phyloP scores from a whole-genome alignment of 2,329 filamentous ascomycete species.

The Drechslerella coelobrocha region DNA sequence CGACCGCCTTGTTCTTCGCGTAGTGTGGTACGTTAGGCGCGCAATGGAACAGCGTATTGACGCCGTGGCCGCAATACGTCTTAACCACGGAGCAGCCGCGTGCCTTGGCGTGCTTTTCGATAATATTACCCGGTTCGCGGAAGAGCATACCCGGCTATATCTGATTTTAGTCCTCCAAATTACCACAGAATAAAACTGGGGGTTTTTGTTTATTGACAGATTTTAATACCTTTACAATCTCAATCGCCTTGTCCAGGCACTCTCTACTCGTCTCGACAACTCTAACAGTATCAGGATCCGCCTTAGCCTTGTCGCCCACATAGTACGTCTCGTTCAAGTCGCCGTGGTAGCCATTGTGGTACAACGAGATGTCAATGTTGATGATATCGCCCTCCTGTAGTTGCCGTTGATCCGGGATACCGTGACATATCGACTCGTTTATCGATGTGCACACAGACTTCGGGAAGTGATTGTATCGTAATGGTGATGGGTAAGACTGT shows the following conservation, averaged over 20 bases:
- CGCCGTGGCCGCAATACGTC: constrained; percentile 94
- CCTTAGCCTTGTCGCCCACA: constrained; percentile 83
- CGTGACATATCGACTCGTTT: constrained; percentile 98
- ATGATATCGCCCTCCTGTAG: constrained; percentile 92
- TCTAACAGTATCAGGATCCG: constrained; percentile 83
- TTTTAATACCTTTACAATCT: constrained; percentile 71
- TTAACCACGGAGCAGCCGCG: constrained; percentile 87
- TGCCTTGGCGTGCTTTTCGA: constrained; percentile 91
- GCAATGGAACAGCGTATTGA: constrained; percentile 92
- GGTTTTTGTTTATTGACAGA: background rate
- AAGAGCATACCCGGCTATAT: constrained; percentile 79
- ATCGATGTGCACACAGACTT: constrained; percentile 97
- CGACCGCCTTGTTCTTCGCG: constrained; percentile 96
- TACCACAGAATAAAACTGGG: background rate
- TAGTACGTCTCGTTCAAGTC: constrained; percentile 99
- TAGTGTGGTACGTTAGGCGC: constrained; percentile 96
- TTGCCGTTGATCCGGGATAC: constrained; percentile 88
- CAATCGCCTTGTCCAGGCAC: constrained; percentile 88
- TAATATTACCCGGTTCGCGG: constrained; percentile 89
- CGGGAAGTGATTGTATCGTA: constrained; percentile 95
- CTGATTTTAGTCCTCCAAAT: background rate
- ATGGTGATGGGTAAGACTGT: constrained; percentile 89
- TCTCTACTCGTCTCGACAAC: constrained; percentile 90
- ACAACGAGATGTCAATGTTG: constrained; percentile 94
- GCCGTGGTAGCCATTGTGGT: constrained; percentile 92